Evolutionary conservation across 2,329 filamentous ascomycete species (phyloP).

Genomic region (Fusarium azukiicola): DNA sequence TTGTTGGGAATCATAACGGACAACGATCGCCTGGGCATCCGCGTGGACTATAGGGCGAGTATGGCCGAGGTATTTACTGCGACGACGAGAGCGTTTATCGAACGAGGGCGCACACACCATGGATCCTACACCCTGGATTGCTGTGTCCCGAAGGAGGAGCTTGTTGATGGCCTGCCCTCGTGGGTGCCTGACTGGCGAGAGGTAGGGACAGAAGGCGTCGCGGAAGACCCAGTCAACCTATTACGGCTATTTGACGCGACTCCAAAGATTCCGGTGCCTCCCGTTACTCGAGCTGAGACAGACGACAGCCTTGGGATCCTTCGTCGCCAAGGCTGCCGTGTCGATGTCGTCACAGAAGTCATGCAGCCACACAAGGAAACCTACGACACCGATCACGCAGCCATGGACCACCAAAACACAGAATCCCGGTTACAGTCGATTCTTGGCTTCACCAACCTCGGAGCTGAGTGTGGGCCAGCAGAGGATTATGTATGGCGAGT

Average conservation of each 20-base stretch:
- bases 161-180: not conserved
- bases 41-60: not conserved
- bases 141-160: not conserved
- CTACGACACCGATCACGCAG: too few relatives aligned
- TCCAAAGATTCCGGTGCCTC: not conserved
- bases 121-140: not conserved
- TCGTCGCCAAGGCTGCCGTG: conserved; percentile 1
- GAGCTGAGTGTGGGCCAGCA: not conserved
- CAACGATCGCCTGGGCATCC: not conserved
- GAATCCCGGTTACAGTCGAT: not conserved
- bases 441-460: conserved; percentile 18
- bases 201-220: conserved; percentile 1
- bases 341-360: conserved; percentile 26
- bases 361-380: not conserved
- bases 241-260: not conserved
- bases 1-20: conserved; percentile 40
- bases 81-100: conserved; percentile 15
- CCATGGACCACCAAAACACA: not conserved
- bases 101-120: not conserved
- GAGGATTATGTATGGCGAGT: conserved; percentile 31
- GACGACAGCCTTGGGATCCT: conserved; percentile 10
- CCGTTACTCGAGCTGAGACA: too few relatives aligned
- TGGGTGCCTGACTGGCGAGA: conserved; percentile 36
- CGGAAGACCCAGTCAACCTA: not conserved
- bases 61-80: not conserved